Conservation (phyloP, 257 asterid genomes). For the Craterostigma plantagineum region DNA sequence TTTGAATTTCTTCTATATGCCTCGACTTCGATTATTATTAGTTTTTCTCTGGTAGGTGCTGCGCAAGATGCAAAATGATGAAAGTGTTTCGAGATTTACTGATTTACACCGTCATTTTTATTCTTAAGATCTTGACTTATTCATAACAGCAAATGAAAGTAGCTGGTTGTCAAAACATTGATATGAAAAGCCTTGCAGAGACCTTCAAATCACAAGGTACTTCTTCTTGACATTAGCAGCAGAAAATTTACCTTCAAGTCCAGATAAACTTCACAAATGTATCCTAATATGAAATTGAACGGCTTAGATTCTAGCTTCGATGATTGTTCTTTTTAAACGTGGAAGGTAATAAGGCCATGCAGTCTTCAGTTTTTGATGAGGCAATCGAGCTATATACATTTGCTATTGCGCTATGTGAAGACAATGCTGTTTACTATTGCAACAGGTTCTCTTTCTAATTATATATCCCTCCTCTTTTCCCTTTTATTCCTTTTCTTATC, state of each 20-base stretch:
- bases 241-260: neutral
- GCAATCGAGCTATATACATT: slow-evolving; percentile 65
- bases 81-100: neutral
- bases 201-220: slow-evolving; percentile 66
- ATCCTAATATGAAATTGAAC: neutral
- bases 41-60: too few relatives aligned
- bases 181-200: slow-evolving; percentile 46
- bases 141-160: slow-evolving; percentile 51
- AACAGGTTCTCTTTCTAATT: slow-evolving; percentile 79
- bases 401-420: slow-evolving; percentile 51
- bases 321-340: too few relatives aligned
- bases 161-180: slow-evolving; percentile 38
- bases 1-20: too few relatives aligned
- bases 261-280: neutral
- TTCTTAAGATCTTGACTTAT: slow-evolving; percentile 1
- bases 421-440: slow-evolving; percentile 75
- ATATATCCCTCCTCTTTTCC: neutral
- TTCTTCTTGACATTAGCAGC: slow-evolving; percentile 1
- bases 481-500: too few relatives aligned
- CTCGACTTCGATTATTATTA: too few relatives aligned
- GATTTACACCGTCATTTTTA: neutral
- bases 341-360: slow-evolving; percentile 68
- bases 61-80: too few relatives aligned
- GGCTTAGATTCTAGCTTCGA: too few relatives aligned
- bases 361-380: slow-evolving; percentile 37